Base-by-base conservation (phyloP, 2,329 filamentous ascomycete genomes). In the Cladorrhinum sp. region DNA sequence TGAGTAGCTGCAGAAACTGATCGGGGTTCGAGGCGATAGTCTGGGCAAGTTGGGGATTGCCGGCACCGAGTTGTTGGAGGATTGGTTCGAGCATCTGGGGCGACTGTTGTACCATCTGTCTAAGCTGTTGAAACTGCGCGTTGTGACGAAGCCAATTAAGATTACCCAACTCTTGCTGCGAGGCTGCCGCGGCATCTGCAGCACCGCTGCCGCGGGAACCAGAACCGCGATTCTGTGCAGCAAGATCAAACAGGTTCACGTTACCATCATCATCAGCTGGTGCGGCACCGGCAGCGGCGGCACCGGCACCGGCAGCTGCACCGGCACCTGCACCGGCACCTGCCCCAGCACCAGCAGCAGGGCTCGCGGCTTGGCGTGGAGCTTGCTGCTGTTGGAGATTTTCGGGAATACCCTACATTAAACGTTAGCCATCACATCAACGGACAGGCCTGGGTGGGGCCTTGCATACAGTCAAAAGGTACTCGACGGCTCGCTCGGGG, bases 31-130 rank as follows among this genome's bases (percentile, higher is more conserved):
- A 86, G 45, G 90, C 90, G 66, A 99, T 99, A 72, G 97, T 83
- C 74, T 93, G 89, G 7, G 95, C 95, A 58, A 99, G 86, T 73
- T 96, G 90, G 18, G 95, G 95, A 78, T 99, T 99, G 24, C 93
- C 93, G 22, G 92, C 90, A 36, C 92, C 93, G 38, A 99, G 91
- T 77, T 97, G 93, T 77, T 98, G 93, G 59, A 99, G 81, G 68
- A 99, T 98, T 6, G 95, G 93, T 79, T 99, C 95, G 22, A 99
- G 88, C 95, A 99, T 99, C 74, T 95, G 90, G 18, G 95, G 95
- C 74, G 98, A 91, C 75, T 97, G 93, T 78, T 99, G 95, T 50
- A 99, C 93, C 22, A 99, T 89, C 77, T 97, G 93, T 65, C 95
- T 90, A 62, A 99, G 85, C 78, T 99, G 95, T 78, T 98, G 95